A percentile compares a stretch with the other conserved stretches of the same genome.
Conservation (phyloP, 805 yeast species). For the Wickerhamomyces alni region DNA sequence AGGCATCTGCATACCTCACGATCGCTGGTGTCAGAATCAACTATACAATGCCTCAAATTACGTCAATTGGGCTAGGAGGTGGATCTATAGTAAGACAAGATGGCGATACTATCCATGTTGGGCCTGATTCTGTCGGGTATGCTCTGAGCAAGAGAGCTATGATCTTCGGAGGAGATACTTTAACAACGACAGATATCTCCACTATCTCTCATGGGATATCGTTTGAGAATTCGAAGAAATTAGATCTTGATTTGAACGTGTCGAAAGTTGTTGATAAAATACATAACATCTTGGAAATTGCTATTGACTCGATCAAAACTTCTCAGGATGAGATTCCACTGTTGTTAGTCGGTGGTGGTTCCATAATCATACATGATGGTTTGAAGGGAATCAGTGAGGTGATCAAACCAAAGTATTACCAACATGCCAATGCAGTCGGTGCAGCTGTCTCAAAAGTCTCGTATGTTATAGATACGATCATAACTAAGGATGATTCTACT, state of each 20-base stretch:
- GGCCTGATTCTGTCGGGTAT: conserved; percentile 44
- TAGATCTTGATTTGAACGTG: neutral
- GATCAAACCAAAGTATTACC: conserved; percentile 33
- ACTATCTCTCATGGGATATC: conserved; percentile 17
- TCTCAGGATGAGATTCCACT: conserved; percentile 38
- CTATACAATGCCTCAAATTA: conserved; percentile 46
- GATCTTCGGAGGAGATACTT: conserved; percentile 37
- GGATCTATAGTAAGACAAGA: conserved; percentile 36
- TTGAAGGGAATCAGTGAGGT: conserved; percentile 37
- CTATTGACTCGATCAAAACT: conserved; percentile 41
- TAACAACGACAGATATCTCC: conserved; percentile 36
- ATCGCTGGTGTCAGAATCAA: conserved; percentile 46
- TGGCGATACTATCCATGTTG: conserved; percentile 27
- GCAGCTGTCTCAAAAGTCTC: conserved; percentile 43
- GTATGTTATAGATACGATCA: conserved; percentile 20
- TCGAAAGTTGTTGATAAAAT: neutral
- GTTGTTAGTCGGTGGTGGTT: conserved; percentile 44
- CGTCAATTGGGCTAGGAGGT: conserved; percentile 45
- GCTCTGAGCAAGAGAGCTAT: conserved; percentile 26
- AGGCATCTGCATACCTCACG: conserved; percentile 34
- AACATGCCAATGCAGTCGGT: conserved; percentile 46
- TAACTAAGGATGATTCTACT: conserved; percentile 3
- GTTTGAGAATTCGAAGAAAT: neutral
- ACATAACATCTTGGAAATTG: conserved; percentile 26
- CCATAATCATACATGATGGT: conserved; percentile 35